A percentile compares a stretch with the other conserved stretches of the same genome.
Evolutionary conservation across 257 asterid genomes (phyloP).

Genomic region (Lycium barbarum): DNA sequence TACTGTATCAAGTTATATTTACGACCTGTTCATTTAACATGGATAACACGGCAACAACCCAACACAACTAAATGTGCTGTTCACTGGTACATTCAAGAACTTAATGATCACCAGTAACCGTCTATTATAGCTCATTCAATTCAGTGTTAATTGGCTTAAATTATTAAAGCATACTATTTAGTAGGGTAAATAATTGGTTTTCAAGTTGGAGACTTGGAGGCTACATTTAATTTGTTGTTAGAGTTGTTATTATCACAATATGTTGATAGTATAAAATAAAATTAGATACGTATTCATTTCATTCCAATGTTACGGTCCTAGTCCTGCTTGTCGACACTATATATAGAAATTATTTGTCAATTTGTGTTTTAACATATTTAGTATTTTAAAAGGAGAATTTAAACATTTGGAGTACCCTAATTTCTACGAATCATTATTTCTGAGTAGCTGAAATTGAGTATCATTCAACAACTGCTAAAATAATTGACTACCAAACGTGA

Average conservation of each 20-base stretch:
- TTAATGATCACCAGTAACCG: background rate
- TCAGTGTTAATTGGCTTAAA: background rate
- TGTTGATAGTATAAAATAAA: background rate
- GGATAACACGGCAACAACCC: background rate
- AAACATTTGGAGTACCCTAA: background rate
- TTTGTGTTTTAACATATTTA: no score
- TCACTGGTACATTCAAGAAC: conserved; percentile 16
- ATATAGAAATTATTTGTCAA: background rate
- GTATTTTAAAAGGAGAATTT: background rate
- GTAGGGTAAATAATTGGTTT: background rate
- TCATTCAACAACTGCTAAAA: background rate
- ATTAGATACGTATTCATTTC: background rate
- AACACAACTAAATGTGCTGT: background rate
- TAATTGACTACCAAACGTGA: background rate
- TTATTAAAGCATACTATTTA: background rate
- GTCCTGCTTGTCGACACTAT: background rate
- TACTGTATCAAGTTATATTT: background rate
- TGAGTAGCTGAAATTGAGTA: background rate
- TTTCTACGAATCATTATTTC: background rate
- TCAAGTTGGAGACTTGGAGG: background rate
- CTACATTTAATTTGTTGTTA: background rate
- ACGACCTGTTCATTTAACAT: background rate
- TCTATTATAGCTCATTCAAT: background rate
- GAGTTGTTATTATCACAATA: background rate
- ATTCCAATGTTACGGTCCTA: background rate